phyloP scores from a whole-genome alignment of 192 early-diverging fungal species.

The Coemansia sp. region DNA sequence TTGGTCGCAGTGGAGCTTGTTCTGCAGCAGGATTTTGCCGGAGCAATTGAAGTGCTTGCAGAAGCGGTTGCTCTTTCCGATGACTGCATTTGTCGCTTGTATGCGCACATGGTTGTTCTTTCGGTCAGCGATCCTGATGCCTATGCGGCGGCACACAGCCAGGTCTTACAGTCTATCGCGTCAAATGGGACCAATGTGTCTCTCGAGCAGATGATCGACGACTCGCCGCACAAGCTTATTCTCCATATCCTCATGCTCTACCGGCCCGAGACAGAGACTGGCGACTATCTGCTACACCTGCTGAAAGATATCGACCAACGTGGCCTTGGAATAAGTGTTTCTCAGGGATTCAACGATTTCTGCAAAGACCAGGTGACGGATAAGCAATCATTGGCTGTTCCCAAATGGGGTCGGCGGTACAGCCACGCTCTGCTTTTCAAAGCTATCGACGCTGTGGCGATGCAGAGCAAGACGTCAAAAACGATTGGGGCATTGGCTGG shows the following conservation, averaged over 20 bases:
- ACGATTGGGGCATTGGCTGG: constrained; percentile 12
- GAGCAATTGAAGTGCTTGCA: constrained; percentile 7
- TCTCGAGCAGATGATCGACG: constrained; percentile 11
- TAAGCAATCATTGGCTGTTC: neutral
- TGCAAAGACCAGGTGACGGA: neutral
- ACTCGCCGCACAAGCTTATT: constrained; percentile 19
- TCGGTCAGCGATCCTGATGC: constrained; percentile 13
- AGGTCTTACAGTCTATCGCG: constrained; percentile 20
- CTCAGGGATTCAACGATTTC: neutral
- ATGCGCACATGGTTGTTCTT: constrained; percentile 29
- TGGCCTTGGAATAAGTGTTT: neutral
- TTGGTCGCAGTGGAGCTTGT: constrained; percentile 30
- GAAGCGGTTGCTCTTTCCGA: neutral
- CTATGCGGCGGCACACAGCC: constrained; percentile 13
- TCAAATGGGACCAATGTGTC: constrained; percentile 1
- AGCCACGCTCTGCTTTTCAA: constrained; percentile 1
- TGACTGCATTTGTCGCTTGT: constrained; percentile 13
- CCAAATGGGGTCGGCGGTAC: constrained; percentile 47
- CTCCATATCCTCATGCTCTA: constrained; percentile 25
- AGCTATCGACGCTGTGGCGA: constrained; percentile 7
- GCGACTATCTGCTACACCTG: constrained; percentile 7
- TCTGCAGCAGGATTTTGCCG: constrained; percentile 25
- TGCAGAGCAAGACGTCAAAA: neutral
- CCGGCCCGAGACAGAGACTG: constrained; percentile 8
- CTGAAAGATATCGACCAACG: constrained; percentile 1